Evolutionary conservation across 345 rosid species (phyloP).

Genomic region (Aquilaria malaccensis): DNA sequence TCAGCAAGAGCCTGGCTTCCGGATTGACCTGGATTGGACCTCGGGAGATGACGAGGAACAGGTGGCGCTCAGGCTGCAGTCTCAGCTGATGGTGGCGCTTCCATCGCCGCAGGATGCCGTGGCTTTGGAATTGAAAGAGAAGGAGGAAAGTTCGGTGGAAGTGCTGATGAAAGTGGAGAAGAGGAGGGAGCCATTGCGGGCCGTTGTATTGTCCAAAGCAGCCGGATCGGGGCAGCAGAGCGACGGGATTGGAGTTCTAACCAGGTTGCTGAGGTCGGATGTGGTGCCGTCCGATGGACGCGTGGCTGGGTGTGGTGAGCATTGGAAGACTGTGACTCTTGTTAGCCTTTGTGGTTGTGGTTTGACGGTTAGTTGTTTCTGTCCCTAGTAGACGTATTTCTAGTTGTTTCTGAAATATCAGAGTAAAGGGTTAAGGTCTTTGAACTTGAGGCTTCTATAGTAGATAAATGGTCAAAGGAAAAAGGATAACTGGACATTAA

Average conservation of each 20-base stretch:
- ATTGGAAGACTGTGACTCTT: slow-evolving; percentile 73
- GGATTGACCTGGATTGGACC: slow-evolving; percentile 90
- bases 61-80: slow-evolving; percentile 75
- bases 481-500: too few species aligned
- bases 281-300: slow-evolving; percentile 34
- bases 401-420: neutral
- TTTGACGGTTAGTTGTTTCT: slow-evolving; percentile 37
- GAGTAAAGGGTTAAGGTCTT: neutral
- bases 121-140: slow-evolving; percentile 40
- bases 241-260: slow-evolving; percentile 75
- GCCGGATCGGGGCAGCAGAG: slow-evolving; percentile 78
- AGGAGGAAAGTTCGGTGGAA: slow-evolving; percentile 32
- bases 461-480: neutral
- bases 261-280: slow-evolving; percentile 59
- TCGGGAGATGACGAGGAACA: slow-evolving; percentile 90
- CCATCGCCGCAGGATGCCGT: slow-evolving; percentile 85
- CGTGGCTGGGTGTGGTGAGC: slow-evolving; percentile 44
- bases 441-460: neutral
- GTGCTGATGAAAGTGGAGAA: slow-evolving; percentile 72
- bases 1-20: slow-evolving; percentile 58
- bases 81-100: slow-evolving; percentile 90
- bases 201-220: slow-evolving; percentile 54
- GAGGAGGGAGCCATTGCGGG: slow-evolving; percentile 74
- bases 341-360: slow-evolving; percentile 75
- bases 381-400: neutral